A percentile compares a stretch with the other conserved stretches of the same genome.
Evolutionary conservation across 164 flowering plant genomes (phyloP).

Genomic region (Brasenia schreberi): DNA sequence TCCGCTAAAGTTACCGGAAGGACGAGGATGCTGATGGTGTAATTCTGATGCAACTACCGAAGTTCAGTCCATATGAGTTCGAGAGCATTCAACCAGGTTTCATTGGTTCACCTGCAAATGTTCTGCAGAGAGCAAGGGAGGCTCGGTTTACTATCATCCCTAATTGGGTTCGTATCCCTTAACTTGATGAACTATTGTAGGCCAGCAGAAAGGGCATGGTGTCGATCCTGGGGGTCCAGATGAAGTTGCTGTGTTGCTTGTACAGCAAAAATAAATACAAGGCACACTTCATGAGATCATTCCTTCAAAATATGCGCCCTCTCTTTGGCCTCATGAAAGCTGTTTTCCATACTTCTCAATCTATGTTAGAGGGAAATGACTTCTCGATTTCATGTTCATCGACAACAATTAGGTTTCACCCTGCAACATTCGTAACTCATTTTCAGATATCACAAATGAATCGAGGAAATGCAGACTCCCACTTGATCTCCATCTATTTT

Average conservation of each 20-base stretch:
- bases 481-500: too few species aligned
- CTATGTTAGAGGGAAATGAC: too few species aligned
- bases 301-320: too few species aligned
- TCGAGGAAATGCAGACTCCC: too few species aligned
- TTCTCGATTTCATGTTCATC: too few species aligned
- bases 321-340: too few species aligned
- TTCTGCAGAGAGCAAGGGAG: constrained; percentile 48
- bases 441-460: too few species aligned
- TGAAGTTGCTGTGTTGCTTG: constrained; percentile 24
- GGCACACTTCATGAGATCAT: constrained; percentile 27
- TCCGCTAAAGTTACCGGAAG: constrained; percentile 42
- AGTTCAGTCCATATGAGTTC: constrained; percentile 47
- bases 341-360: too few species aligned
- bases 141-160: constrained; percentile 50
- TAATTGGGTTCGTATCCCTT: constrained; percentile 30
- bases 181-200: constrained; percentile 68
- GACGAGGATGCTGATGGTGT: constrained; percentile 35
- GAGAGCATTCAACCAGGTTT: constrained; percentile 33
- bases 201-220: constrained; percentile 85
- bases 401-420: too few species aligned
- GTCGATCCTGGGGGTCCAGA: constrained; percentile 68
- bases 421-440: too few species aligned
- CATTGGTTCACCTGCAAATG: constrained; percentile 41
- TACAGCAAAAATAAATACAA: constrained; percentile 76
- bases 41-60: constrained; percentile 18